Percentiles rank a stretch among this genome's conserved stretches.
Evolutionary conservation across 306 rosid genomes (phyloP).

Genomic region (Pachyrhizus erosus): DNA sequence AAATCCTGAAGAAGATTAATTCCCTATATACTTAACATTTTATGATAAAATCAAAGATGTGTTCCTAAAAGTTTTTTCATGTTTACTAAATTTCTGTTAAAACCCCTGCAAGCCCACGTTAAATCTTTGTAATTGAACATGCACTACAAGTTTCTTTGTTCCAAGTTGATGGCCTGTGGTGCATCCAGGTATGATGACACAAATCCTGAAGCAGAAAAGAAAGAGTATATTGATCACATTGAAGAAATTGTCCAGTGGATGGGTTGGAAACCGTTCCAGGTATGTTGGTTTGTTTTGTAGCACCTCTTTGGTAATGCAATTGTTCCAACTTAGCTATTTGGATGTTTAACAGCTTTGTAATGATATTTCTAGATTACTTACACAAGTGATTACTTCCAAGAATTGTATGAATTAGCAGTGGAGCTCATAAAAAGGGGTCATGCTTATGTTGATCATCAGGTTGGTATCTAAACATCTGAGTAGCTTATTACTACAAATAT

Average conservation of each 20-base stretch:
- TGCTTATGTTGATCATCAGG: constrained; percentile 99
- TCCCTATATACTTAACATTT: constrained; percentile 7
- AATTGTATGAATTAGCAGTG: constrained; percentile 90
- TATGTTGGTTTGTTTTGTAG: constrained; percentile 37
- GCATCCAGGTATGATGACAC: constrained; percentile 88
- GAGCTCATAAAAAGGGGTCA: constrained; percentile 87
- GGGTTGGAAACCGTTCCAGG: constrained; percentile 99
- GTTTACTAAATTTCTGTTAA: constrained; percentile 2
- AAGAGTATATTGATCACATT: constrained; percentile 95
- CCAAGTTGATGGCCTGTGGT: constrained; percentile 30
- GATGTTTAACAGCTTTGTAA: constrained; percentile 21
- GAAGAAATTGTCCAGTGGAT: constrained; percentile 97
- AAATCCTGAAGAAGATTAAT: not conserved
- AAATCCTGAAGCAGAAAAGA: constrained; percentile 95
- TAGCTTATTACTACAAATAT: not conserved
- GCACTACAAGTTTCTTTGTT: constrained; percentile 7
- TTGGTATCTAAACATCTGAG: constrained; percentile 40
- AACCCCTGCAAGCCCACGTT: not conserved
- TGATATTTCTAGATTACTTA: constrained; percentile 75
- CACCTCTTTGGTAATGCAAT: not conserved
- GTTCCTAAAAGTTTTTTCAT: not conserved
- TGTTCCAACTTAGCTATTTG: constrained; percentile 14
- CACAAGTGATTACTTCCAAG: constrained; percentile 96
- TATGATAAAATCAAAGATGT: constrained; percentile 3
- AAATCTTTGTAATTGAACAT: constrained; percentile 13